These are phyloP conservation scores for Solanum medicagineum DNA, from an alignment of 257 asterid species.

Conservation along the genomic window DNA sequence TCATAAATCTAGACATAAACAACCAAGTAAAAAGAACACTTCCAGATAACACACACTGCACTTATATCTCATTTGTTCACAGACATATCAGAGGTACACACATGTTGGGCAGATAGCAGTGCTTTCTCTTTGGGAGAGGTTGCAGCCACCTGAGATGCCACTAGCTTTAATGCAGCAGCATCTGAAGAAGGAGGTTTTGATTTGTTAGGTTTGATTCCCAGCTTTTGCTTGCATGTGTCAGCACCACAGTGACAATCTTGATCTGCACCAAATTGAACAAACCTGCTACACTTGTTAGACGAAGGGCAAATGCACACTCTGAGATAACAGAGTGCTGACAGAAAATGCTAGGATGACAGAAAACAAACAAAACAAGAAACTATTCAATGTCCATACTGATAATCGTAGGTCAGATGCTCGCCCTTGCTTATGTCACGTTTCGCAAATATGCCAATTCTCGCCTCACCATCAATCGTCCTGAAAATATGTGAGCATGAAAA, in stretches of 20 bases:
- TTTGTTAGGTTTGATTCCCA: slow-evolving; percentile 73
- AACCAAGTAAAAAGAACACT: neutral
- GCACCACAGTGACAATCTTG: slow-evolving; percentile 97
- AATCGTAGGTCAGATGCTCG: slow-evolving; percentile 90
- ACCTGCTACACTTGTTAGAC: slow-evolving; percentile 74
- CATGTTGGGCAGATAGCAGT: slow-evolving; percentile 31
- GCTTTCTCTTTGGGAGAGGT: slow-evolving; percentile 37
- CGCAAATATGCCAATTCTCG: slow-evolving; percentile 96
- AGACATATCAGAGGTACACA: neutral
- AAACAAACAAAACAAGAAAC: neutral
- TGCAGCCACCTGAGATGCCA: slow-evolving; percentile 56
- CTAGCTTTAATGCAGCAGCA: slow-evolving; percentile 61
- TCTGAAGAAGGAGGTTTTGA: slow-evolving; percentile 52
- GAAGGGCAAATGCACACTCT: neutral
- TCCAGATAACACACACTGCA: neutral
- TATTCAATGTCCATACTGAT: slow-evolving; percentile 54
- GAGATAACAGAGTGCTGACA: neutral
- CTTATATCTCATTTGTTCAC: neutral
- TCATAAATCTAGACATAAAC: neutral
- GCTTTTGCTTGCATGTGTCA: slow-evolving; percentile 63
- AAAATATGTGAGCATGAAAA: slow-evolving; percentile 7
- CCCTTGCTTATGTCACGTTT: slow-evolving; percentile 70
- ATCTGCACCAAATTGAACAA: slow-evolving; percentile 99
- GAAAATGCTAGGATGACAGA: neutral
- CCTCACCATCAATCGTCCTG: slow-evolving; percentile 93